These are phyloP conservation scores for Chaetoscypha palmicola DNA, from an alignment of 2,329 filamentous ascomycete species.

Conservation along the genomic window DNA sequence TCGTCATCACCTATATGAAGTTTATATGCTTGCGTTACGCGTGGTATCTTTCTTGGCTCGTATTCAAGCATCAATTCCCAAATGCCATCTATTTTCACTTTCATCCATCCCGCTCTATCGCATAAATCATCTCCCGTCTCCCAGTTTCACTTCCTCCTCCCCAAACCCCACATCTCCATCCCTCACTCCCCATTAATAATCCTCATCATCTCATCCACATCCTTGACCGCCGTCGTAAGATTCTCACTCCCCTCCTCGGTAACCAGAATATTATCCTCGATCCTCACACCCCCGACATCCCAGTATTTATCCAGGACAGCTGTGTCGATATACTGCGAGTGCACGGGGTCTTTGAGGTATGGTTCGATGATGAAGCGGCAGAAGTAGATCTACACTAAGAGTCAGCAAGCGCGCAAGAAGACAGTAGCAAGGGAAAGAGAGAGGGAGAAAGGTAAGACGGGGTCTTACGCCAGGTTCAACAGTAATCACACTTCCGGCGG, in stretches of 20 bases:
- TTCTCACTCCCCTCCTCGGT: constrained; percentile 64
- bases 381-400: constrained; percentile 64
- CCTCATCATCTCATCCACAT: constrained; percentile 52
- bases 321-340: constrained; percentile 70
- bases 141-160: not conserved
- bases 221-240: constrained; percentile 64
- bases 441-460: too few relatives aligned
- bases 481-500: constrained; percentile 77
- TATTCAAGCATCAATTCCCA: too few relatives aligned
- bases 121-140: too few relatives aligned
- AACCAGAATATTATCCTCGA: constrained; percentile 67
- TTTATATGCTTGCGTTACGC: too few relatives aligned
- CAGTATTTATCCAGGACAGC: constrained; percentile 71
- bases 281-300: constrained; percentile 68
- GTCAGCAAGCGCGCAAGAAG: constrained; percentile 1
- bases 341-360: constrained; percentile 64
- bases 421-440: not conserved
- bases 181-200: constrained; percentile 22
- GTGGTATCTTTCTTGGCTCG: too few relatives aligned
- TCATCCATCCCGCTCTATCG: too few relatives aligned
- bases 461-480: constrained; percentile 79
- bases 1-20: too few relatives aligned
- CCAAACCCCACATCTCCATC: not conserved
- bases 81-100: too few relatives aligned
- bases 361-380: constrained; percentile 82